Evolutionary conservation across 495 filamentous ascomycete species (phyloP).

Genomic region (Ramalina intermedia): DNA sequence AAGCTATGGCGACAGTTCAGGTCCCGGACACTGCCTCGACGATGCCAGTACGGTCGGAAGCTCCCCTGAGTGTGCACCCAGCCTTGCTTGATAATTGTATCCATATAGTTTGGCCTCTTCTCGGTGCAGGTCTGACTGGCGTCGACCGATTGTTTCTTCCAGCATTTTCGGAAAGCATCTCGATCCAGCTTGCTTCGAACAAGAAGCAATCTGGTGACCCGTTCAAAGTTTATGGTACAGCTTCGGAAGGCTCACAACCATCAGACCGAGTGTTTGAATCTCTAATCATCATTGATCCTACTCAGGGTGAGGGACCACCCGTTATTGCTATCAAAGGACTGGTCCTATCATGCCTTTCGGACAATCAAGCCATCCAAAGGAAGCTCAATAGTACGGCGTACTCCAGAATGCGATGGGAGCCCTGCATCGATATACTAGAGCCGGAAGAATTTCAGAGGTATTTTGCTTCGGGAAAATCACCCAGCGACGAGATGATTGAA

Average conservation of each 20-base stretch:
- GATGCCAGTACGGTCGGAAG: constrained; percentile 25
- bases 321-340: no score
- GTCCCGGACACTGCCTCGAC: constrained; percentile 29
- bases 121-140: constrained; percentile 12
- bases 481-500: not conserved
- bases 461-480: not conserved
- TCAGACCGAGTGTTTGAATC: constrained; percentile 11
- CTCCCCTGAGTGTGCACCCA: no score
- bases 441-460: constrained; percentile 13
- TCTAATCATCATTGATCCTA: no score
- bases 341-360: no score
- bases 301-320: no score
- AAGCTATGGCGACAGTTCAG: constrained; percentile 19
- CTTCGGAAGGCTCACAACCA: constrained; percentile 14
- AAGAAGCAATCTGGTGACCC: not conserved
- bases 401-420: constrained; percentile 37
- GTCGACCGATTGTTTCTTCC: constrained; percentile 18
- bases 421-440: constrained; percentile 24
- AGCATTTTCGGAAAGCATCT: not conserved
- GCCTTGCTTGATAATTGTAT: no score
- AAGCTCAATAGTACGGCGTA: constrained; percentile 12
- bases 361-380: no score
- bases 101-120: constrained; percentile 15
- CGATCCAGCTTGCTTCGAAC: not conserved
- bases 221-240: constrained; percentile 23